These are phyloP conservation scores for Coelastrella sp. DNA, from an alignment of 139 green algal species.

Conservation along the genomic window DNA sequence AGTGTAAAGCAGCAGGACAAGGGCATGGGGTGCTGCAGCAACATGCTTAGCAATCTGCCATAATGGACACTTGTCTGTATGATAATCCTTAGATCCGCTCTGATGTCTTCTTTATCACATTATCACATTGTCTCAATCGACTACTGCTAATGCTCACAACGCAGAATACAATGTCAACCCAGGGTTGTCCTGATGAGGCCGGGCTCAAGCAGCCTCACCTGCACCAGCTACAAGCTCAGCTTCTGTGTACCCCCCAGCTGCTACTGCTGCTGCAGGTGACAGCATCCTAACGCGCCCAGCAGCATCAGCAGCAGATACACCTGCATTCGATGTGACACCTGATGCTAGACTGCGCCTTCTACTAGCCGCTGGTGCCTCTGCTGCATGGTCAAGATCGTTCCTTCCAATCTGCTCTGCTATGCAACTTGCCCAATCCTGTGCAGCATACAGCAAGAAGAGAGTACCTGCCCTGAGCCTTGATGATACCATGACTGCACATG, in stretches of 20 bases:
- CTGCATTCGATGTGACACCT: not conserved
- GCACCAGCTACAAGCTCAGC: not conserved
- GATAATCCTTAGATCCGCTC: no score
- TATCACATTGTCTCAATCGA: no score
- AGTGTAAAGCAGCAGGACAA: not conserved
- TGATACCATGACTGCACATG: no score
- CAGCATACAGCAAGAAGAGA: not conserved
- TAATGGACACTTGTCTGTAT: no score
- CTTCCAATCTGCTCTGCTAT: conserved; percentile 8
- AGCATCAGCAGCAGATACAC: no score
- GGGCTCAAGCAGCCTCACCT: not conserved
- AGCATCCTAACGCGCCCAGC: not conserved
- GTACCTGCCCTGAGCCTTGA: not conserved
- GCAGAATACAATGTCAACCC: no score
- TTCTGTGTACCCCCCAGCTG: not conserved
- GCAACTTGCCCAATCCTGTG: conserved; percentile 47
- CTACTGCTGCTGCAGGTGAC: not conserved
- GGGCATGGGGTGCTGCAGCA: no score
- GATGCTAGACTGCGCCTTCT: not conserved
- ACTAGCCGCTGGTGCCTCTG: not conserved
- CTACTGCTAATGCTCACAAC: no score
- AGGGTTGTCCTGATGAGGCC: no score
- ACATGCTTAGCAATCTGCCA: no score
- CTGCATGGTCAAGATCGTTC: conserved; percentile 14
- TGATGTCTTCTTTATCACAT: no score